Conservation (phyloP, 352 stramenopile species). For the Phytophthora colocasiae region DNA sequence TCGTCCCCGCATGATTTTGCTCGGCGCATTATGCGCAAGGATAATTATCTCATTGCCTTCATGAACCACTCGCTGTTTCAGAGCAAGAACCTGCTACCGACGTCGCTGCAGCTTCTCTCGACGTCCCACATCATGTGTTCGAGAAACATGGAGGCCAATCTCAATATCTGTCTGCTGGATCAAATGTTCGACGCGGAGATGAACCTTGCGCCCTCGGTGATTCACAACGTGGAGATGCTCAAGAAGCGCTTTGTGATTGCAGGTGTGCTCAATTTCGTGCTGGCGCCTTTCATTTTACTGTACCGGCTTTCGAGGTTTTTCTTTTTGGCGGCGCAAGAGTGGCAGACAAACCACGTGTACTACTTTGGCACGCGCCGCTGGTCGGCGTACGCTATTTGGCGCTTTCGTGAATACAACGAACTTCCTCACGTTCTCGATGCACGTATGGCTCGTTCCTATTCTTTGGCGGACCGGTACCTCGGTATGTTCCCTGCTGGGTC, state of each 20-base stretch:
- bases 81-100: slow-evolving; percentile 77
- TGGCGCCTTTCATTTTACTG: slow-evolving; percentile 97
- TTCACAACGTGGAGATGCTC: slow-evolving; percentile 93
- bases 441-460: slow-evolving; percentile 93
- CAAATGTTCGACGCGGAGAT: slow-evolving; percentile 95
- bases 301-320: slow-evolving; percentile 98
- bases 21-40: slow-evolving; percentile 96
- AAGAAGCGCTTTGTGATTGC: slow-evolving; percentile 94
- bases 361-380: slow-evolving; percentile 97
- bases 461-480: slow-evolving; percentile 93
- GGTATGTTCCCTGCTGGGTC: slow-evolving; percentile 94
- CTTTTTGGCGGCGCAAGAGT: slow-evolving; percentile 97
- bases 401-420: slow-evolving; percentile 99
- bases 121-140: slow-evolving; percentile 86
- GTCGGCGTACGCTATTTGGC: slow-evolving; percentile 90
- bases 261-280: slow-evolving; percentile 94
- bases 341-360: slow-evolving; percentile 87
- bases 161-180: slow-evolving; percentile 97
- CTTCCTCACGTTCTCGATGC: slow-evolving; percentile 96
- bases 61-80: slow-evolving; percentile 97
- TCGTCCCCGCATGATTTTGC: slow-evolving; percentile 91
- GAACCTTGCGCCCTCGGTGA: slow-evolving; percentile 86
- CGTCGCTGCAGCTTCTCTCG: slow-evolving; percentile 73
- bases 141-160: slow-evolving; percentile 94
- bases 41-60: slow-evolving; percentile 99